phyloP scores from a whole-genome alignment of 2,329 filamentous ascomycete genomes.

The Ilyonectria sp. region DNA sequence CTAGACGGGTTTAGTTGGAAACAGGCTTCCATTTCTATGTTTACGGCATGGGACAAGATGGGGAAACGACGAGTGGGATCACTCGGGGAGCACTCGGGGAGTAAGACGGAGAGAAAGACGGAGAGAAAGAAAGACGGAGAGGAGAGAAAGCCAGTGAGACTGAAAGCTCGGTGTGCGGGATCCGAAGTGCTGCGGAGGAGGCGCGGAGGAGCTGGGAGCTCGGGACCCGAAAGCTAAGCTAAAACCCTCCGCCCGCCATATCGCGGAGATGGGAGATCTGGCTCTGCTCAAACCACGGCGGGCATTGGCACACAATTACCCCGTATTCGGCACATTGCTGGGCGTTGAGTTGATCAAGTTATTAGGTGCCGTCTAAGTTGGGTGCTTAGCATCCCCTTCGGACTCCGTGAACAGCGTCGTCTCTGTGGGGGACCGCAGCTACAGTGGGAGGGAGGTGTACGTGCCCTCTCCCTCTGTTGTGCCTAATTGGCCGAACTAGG shows the following conservation, averaged over 20 bases:
- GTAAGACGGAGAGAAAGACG: neutral
- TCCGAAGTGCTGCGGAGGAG: conserved; percentile 2
- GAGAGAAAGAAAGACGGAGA: neutral
- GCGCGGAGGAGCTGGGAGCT: neutral
- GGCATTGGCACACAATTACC: neutral
- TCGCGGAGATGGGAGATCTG: neutral
- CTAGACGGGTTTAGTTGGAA: neutral
- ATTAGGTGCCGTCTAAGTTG: no score
- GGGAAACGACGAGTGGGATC: neutral
- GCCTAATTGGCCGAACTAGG: conserved; percentile 5
- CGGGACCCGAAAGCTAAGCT: conserved; percentile 1
- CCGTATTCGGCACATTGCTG: no score
- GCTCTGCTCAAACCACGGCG: neutral
- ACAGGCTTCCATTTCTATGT: neutral
- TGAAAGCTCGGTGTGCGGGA: conserved; percentile 13
- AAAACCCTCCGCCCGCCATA: neutral
- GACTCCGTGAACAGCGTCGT: no score
- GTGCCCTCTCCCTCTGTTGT: neutral
- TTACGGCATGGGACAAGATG: neutral
- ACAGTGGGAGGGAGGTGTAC: neutral
- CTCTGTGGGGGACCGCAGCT: neutral
- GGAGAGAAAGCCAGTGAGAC: neutral
- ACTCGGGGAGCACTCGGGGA: neutral
- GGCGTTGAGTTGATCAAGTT: no score
- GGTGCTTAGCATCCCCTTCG: no score